Base-by-base conservation (phyloP, 129 eudicot species). In the Helianthus annuus region DNA sequence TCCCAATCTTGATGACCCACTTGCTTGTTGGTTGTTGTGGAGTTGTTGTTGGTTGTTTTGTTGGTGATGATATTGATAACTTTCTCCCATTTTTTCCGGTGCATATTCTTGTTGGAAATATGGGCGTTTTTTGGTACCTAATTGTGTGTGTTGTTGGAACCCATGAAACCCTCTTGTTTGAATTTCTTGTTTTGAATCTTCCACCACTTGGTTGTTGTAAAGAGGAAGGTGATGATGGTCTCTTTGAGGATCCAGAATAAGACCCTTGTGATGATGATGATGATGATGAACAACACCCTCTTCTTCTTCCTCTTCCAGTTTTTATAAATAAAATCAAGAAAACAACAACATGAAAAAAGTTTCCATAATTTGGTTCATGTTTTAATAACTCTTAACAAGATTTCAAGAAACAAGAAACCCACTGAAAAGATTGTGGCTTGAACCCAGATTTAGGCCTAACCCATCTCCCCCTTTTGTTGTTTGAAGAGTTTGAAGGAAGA, bases 161-260 rank as follows among this genome's bases (percentile, higher is more conserved):
- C 79, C 87, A 78, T 87, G 83, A 38, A 65, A 75, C 10, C 67
- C 71, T 69, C 49, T 56, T 48, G 58, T 56, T 48, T 78, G 64
- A 10, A 68, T 16, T 44, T 55, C 70, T 63, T 49, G 10, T 34
- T 6, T 49, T 64, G 78, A 53, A 63, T 75, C 32, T 32, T 32
- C 36, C 38, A 66, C 16, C 57, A 66, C 64, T 73, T 73, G 53
- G 13, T 73, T 68, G 36, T 32, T 32, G 36, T 32, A 32, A 32
- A 32, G 85, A 59, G 29, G 85, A 44, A 65, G 81, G 48, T 63
- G 73, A 27, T 62, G 79, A 45, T 69, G 78, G 78, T 83, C 74
- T 66, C 61, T 82, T 24, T 73, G 89, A 83, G 97, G 93, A 91
- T 91, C 97, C 96, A 91, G 92, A 85, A 81, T 87, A 85, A 83